Evolutionary conservation across 2,329 filamentous ascomycete genomes (phyloP), one percentile per base, ranked within the genome.

Genomic region (Boeremia exigua): DNA sequence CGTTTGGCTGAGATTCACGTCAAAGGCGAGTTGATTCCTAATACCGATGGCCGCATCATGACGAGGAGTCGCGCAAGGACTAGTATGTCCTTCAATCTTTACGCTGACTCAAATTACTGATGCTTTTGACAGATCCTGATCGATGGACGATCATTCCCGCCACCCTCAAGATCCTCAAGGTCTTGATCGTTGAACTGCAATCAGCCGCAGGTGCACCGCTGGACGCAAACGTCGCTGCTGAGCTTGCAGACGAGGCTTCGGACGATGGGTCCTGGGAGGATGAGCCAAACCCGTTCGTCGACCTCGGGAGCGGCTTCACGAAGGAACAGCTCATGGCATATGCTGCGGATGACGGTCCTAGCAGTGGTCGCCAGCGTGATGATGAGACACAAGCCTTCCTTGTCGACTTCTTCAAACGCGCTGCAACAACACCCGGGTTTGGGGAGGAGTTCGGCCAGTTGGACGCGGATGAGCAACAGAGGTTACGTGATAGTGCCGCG

Each of bases 131-230:
- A 90, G 88, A 94, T 72, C 95, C 95, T 14, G 93, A 97, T 72
- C 88, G 89, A 73, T 98, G 89, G 79, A 97, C 92, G 6, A 86
- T 90, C 57, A 87, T 99, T 55, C 86, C 93, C 0, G 93, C 93
- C 0, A 88, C 91, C 1, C 84, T 99, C 70, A 99, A 99, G 80
- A 97, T 99, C 58, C 80, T 98, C 77, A 99, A 99, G 80, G 89
- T 98, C 4, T 85, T 99, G 8, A 89, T 98, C 42, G 92, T 96
- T 71, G 95, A 99, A 78, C 85, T 99, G 3, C 82, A 90, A 6
- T 92, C 91, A 0, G 91, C 92, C 1, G 88, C 90, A 4, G 91
- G 91, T 23, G 77, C 79, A n/a, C 61, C 56, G 79, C 86, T 46
- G 81, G 84, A 86, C 37, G 78, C 82, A 3, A 80, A 79, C 1